Evolutionary conservation across 1,284 basidiomycete genomes (phyloP).

Genomic region (Anthracocystis walkeri): DNA sequence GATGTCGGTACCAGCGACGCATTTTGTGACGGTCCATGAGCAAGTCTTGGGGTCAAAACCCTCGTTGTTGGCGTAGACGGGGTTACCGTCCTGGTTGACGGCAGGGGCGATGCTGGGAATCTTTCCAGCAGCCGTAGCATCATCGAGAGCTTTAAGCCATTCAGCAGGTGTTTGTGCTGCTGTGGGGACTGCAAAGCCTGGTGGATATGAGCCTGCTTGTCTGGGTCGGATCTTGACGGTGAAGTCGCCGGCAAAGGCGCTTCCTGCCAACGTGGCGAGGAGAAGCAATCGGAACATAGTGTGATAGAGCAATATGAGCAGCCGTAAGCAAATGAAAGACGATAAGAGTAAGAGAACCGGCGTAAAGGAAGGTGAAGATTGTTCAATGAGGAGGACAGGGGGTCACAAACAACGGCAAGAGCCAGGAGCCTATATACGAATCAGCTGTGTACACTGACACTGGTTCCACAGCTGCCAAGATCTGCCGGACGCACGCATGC

Average conservation of each 20-base stretch:
- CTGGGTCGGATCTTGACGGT: constrained; percentile 41
- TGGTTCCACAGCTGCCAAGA: neutral
- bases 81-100: constrained; percentile 22
- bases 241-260: constrained; percentile 40
- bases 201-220: constrained; percentile 32
- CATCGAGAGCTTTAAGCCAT: constrained; percentile 51
- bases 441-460: neutral
- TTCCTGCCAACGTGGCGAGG: constrained; percentile 32
- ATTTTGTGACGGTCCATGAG: constrained; percentile 71
- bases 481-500: neutral
- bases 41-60: constrained; percentile 37
- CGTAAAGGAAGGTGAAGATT: neutral
- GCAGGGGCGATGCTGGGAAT: constrained; percentile 53
- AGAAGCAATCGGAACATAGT: constrained; percentile 33
- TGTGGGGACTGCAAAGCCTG: constrained; percentile 27
- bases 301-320: neutral
- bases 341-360: neutral
- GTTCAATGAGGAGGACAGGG: neutral
- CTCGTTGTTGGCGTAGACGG: constrained; percentile 46
- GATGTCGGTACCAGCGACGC: constrained; percentile 75
- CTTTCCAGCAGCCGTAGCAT: constrained; percentile 49
- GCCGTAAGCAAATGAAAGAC: neutral
- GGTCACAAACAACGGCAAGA: neutral
- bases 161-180: constrained; percentile 39
- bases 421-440: neutral